phyloP scores from a whole-genome alignment of 805 yeast genomes.

The Dipodascus geniculatus region DNA sequence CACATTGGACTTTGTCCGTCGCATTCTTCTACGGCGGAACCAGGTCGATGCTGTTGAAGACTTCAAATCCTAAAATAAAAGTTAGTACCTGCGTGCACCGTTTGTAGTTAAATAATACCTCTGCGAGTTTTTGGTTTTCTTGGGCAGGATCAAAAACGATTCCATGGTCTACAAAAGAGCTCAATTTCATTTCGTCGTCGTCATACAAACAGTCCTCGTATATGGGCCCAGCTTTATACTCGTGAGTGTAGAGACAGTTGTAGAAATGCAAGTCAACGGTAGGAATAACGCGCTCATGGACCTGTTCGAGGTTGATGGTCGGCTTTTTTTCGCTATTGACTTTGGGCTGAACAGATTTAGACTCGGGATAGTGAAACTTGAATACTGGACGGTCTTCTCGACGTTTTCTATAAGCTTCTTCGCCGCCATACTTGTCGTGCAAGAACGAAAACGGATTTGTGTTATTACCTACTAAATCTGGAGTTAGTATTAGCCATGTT shows the following conservation, averaged over 20 bases:
- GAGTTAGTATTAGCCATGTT: not conserved
- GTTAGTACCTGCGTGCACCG: too few species aligned
- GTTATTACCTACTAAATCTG: not conserved
- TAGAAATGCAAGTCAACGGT: not conserved
- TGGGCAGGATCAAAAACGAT: not conserved
- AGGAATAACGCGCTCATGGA: not conserved
- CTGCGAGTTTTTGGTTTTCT: not conserved
- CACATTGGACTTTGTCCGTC: not conserved
- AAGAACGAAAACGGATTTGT: not conserved
- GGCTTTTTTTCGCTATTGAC: not conserved
- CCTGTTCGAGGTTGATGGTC: not conserved
- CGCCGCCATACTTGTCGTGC: not conserved
- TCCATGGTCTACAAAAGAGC: not conserved
- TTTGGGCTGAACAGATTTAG: not conserved
- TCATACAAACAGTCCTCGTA: not conserved
- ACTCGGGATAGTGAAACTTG: not conserved
- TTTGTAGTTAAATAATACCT: too few species aligned
- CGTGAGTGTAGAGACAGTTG: not conserved
- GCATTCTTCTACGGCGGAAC: not conserved
- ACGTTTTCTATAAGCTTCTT: not conserved
- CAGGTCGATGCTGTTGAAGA: not conserved
- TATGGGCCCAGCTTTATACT: not conserved
- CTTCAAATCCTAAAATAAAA: not conserved
- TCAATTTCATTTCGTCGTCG: not conserved
- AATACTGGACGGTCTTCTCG: not conserved